A percentile compares a stretch with the other conserved stretches of the same genome.
These are phyloP conservation scores for Gastrodia elata DNA, from an alignment of 106 monocot species.

Conservation along the genomic window DNA sequence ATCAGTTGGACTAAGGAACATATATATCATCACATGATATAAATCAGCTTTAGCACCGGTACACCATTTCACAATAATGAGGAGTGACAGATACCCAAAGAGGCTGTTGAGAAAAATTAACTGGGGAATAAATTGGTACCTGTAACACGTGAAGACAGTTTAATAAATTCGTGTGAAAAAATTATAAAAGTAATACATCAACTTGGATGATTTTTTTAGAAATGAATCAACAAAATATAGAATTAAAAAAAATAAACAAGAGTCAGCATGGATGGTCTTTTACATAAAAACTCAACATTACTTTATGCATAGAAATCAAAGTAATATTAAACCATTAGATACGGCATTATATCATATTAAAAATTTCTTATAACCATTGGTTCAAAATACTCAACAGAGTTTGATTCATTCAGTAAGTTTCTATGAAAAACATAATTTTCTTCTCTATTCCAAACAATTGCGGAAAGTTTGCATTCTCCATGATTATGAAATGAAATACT, in stretches of 20 bases:
- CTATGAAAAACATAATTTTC: not conserved
- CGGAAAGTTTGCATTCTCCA: not conserved
- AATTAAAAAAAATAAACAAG: not conserved
- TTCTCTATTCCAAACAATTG: not conserved
- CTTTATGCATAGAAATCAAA: not conserved
- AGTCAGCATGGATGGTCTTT: not conserved
- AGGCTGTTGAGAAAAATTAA: constrained; percentile 93
- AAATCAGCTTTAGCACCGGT: constrained; percentile 89
- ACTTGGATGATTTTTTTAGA: no score
- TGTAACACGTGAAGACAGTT: constrained; percentile 12
- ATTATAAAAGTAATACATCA: not conserved
- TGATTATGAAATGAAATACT: not conserved
- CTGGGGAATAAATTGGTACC: constrained; percentile 92
- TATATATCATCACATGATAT: constrained; percentile 99
- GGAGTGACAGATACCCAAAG: constrained; percentile 90
- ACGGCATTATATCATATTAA: not conserved
- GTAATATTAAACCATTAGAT: not conserved
- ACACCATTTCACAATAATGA: constrained; percentile 93
- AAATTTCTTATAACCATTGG: not conserved
- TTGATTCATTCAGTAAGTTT: not conserved
- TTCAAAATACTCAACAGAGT: not conserved
- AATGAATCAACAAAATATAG: not conserved
- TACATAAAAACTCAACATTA: not conserved
- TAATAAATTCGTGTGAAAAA: not conserved
- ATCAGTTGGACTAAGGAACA: constrained; percentile 98